These are phyloP conservation scores for Grigorovia transvaalensis DNA, from an alignment of 805 yeast species.

Conservation along the genomic window DNA sequence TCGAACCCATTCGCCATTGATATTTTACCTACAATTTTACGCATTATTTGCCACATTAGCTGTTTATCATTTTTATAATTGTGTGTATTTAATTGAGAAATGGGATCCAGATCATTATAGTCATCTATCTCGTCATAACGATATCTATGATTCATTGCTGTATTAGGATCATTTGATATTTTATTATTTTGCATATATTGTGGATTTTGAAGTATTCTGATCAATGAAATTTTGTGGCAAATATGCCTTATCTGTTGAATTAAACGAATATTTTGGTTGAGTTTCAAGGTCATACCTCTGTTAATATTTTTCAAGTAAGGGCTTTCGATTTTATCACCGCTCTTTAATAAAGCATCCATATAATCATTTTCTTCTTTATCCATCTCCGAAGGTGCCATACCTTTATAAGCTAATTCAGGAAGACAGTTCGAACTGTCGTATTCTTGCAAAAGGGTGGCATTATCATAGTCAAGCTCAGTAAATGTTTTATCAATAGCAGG, in stretches of 20 bases:
- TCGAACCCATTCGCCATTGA: conserved; percentile 93
- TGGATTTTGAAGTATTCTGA: conserved; percentile 70
- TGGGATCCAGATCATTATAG: conserved; percentile 64
- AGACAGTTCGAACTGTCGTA: conserved; percentile 76
- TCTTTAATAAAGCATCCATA: conserved; percentile 31
- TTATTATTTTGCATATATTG: conserved; percentile 12
- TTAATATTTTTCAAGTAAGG: conserved; percentile 31
- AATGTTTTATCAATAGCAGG: conserved; percentile 27
- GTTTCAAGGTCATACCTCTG: conserved; percentile 50
- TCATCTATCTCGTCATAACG: conserved; percentile 43
- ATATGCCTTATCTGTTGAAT: conserved; percentile 83
- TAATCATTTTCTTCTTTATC: conserved; percentile 38
- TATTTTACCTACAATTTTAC: conserved; percentile 61
- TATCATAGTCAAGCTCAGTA: conserved; percentile 39
- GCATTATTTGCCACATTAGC: conserved; percentile 55
- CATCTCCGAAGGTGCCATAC: conserved; percentile 38
- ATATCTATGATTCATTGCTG: conserved; percentile 16
- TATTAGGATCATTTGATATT: conserved; percentile 11
- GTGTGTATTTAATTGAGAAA: conserved; percentile 63
- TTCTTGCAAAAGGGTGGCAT: conserved; percentile 62
- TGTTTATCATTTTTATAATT: conserved; percentile 45
- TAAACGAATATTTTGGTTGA: conserved; percentile 56
- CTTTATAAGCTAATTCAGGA: conserved; percentile 52
- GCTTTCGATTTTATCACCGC: conserved; percentile 31
- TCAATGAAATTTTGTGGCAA: conserved; percentile 79